Conservation (phyloP, 805 yeast genomes). For the Barnettozyma sp. region DNA sequence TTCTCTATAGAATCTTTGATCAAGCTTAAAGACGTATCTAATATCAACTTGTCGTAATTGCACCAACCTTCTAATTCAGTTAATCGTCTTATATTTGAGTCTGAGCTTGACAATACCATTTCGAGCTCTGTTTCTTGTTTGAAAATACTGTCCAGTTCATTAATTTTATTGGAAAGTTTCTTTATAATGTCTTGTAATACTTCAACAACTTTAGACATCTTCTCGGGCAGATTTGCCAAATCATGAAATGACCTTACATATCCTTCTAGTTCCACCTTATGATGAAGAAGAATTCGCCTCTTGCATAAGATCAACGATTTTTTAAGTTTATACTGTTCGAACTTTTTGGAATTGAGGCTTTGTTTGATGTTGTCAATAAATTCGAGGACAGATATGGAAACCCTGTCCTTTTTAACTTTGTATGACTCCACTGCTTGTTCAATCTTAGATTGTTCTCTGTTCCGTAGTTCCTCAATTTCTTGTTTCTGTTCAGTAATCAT, state of each 20-base stretch:
- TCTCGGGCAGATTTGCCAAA: conserved; percentile 20
- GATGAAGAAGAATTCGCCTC: conserved; percentile 35
- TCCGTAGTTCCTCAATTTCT: conserved; percentile 62
- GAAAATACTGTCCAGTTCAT: conserved; percentile 44
- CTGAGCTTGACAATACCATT: conserved; percentile 39
- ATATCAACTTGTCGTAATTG: conserved; percentile 35
- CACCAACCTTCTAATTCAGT: conserved; percentile 54
- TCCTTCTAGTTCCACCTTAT: conserved; percentile 32
- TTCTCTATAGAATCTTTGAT: conserved; percentile 44
- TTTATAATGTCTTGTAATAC: conserved; percentile 30
- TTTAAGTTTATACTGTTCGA: conserved; percentile 37
- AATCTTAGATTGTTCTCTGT: conserved; percentile 41
- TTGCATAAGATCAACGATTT: conserved; percentile 33
- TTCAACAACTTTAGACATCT: conserved; percentile 20
- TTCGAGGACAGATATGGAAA: conserved; percentile 35
- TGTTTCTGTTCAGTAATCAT: conserved; percentile 77
- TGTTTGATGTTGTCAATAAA: conserved; percentile 35
- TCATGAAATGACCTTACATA: conserved; percentile 19
- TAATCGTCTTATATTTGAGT: conserved; percentile 39
- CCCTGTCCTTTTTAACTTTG: conserved; percentile 31
- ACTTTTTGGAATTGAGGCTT: conserved; percentile 37
- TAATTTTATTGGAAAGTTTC: conserved; percentile 39
- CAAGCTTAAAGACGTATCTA: conserved; percentile 34
- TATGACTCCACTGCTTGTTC: conserved; percentile 32
- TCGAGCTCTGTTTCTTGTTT: conserved; percentile 46